Base-by-base conservation (phyloP, 352 stramenopile species). In the Phytophthora citricola region DNA sequence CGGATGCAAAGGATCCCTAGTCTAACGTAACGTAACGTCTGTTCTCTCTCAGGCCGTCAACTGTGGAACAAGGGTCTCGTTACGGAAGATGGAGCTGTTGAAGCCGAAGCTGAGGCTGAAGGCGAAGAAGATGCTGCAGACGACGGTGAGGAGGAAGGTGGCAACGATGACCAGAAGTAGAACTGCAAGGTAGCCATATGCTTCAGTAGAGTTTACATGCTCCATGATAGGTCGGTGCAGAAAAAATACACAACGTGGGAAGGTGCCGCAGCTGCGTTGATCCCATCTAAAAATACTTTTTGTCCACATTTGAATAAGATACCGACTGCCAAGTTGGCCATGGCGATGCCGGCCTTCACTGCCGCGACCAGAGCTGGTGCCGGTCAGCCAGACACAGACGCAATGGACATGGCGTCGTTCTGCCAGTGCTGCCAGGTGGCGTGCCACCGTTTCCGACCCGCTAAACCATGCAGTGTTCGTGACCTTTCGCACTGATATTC, bases 11-110 rank as follows among this genome's bases (percentile, higher is more conserved):
- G 17, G 27, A 7, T 4, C 26, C 5, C 15, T 24, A 31, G 61
- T 63, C 27, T 58, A 68, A 63, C 29, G 15, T 53, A 59, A 60
- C 54, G 3, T 63, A 4, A 20, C 10, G 4, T 64, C 10, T 15
- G 22, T 49, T 47, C 8, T 66, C 43, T 27, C 29, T 24, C 44
- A 89, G 83, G 83, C 48, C 81, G 79, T 39, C 71, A 83, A 64
- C 71, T 94, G 20, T 95, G 85, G 86, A 81, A 69, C 40, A 87
- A 77, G 47, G 88, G 87, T 58, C 63, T 92, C n/a, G 84, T 87
- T 27, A 89, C 89, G 27, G 84, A 91, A 38, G 85, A 91, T 44
- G 70, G 71, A 17, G 75, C 66, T 9, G 72, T 73, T 4, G 69
- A 69, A 11, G 78, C 73, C 3, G 76, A 75, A 3, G 76, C 67